phyloP scores from a whole-genome alignment of 305 asterid species.

The Coffea humblotiana region DNA sequence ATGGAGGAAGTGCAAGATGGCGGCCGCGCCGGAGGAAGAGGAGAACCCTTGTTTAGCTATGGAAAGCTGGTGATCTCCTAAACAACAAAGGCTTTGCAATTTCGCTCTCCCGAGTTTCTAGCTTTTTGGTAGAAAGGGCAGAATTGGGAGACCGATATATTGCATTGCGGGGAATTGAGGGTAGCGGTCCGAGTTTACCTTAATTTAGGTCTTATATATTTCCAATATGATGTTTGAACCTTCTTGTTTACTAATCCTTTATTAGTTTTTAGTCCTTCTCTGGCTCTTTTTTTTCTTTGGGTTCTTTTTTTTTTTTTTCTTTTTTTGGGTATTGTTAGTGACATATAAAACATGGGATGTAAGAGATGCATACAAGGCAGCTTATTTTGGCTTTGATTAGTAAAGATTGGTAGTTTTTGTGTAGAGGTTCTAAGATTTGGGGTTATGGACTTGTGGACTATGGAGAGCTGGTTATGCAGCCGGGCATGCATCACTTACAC shows the following conservation, averaged over 20 bases:
- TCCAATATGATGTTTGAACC: slow-evolving; percentile 26
- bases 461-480: slow-evolving; percentile 35
- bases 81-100: slow-evolving; percentile 52
- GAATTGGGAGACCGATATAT: slow-evolving; percentile 61
- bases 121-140: slow-evolving; percentile 29
- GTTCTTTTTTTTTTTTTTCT: neutral
- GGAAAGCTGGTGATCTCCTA: neutral
- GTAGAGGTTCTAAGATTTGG: slow-evolving; percentile 18
- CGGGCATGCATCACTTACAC: slow-evolving; percentile 90
- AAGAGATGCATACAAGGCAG: slow-evolving; percentile 80
- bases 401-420: neutral
- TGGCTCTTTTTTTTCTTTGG: neutral
- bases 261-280: neutral
- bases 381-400: slow-evolving; percentile 15
- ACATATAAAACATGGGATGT: slow-evolving; percentile 56
- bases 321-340: neutral
- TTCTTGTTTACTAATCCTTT: neutral
- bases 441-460: slow-evolving; percentile 7
- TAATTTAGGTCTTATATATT: slow-evolving; percentile 20
- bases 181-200: slow-evolving; percentile 77
- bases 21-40: slow-evolving; percentile 33
- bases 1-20: slow-evolving; percentile 33
- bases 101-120: slow-evolving; percentile 57
- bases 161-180: slow-evolving; percentile 97
- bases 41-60: slow-evolving; percentile 11